Base-by-base conservation (phyloP, 148 eudicot genomes). In the Amaranthus palmeri region DNA sequence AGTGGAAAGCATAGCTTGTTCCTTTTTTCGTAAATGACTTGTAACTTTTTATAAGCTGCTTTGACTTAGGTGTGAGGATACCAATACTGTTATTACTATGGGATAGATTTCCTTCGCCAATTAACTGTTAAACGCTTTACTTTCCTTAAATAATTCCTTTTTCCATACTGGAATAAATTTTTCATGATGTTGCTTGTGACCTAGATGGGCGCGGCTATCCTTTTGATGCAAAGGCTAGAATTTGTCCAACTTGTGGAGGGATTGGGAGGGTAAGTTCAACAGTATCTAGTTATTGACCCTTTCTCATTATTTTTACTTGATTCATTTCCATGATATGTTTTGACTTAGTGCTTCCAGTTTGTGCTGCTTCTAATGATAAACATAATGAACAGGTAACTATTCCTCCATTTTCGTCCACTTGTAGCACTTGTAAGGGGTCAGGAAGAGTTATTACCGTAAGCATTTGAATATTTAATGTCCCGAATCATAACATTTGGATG, bases 201-300 rank as follows among this genome's bases (percentile, higher is more conserved):
- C 64, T 82, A 93, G 98, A 83, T 88, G 96, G 97, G 25, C 87
- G 65, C 74, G 98, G 98, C 70, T 80, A 93, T 80, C 90, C 96
- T 44, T 74, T 79, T 62, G 85, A 89, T 68, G 92, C 93, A 52
- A 86, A 83, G 87, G 80, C 90, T 78, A 84, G 75, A 80, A 66
- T 49, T 69, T 93, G 98, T 82, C 83, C 96, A 43, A 81, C 85
- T 61, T 93, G 98, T 86, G 74, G 80, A 73, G 98, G 98, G 73
- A 0, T 74, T 73, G 98, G 98, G 50, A 89, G 76, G 78, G 98
- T 91, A 83, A 79, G 92, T 82, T 69, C 44, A 50, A 42, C 70
- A 40, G 17, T 49, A 54, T 47, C 52, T 61, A 63, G 36, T 46
- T 10, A 45, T 43, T 73, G 45, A 14, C 10, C 47, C 12, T 36